Conservation (phyloP, 2,329 filamentous ascomycete genomes). For the Microcyclospora tardicrescens region DNA sequence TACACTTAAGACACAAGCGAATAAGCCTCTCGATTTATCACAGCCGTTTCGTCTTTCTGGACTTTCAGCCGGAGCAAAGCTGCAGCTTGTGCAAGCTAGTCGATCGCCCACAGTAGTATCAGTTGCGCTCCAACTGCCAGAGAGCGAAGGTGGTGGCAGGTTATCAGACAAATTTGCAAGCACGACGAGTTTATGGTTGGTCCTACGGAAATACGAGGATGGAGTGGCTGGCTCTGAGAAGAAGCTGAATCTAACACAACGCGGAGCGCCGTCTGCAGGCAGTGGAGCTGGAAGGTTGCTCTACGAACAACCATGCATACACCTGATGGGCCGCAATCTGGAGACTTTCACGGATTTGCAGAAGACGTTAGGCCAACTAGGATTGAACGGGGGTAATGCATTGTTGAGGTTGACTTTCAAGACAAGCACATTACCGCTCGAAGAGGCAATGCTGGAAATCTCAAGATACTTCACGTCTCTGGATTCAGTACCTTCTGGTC, state of each 20-base stretch:
- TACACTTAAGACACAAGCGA: slow-evolving; percentile 75
- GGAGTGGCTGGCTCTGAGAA: slow-evolving; percentile 41
- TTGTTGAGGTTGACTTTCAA: slow-evolving; percentile 67
- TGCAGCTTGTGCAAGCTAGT: slow-evolving; percentile 80
- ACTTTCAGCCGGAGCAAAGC: slow-evolving; percentile 71
- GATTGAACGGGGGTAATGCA: slow-evolving; percentile 72
- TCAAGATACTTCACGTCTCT: slow-evolving; percentile 53
- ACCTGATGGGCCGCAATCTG: slow-evolving; percentile 70
- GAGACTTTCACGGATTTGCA: slow-evolving; percentile 69
- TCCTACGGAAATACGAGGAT: slow-evolving; percentile 82
- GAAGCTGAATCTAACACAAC: slow-evolving; percentile 67
- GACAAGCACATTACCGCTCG: slow-evolving; percentile 62
- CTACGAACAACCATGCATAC: slow-evolving; percentile 76
- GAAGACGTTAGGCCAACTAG: slow-evolving; percentile 76
- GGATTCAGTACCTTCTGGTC: slow-evolving; percentile 16
- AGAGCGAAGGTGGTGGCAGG: slow-evolving; percentile 57
- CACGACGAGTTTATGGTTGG: slow-evolving; percentile 76
- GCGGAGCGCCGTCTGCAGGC: slow-evolving; percentile 55
- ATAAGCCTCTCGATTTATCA: slow-evolving; percentile 76
- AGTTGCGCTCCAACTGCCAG: slow-evolving; percentile 75
- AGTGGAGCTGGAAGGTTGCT: slow-evolving; percentile 59
- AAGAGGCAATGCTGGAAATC: slow-evolving; percentile 76
- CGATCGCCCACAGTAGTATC: slow-evolving; percentile 75
- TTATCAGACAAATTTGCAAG: slow-evolving; percentile 78
- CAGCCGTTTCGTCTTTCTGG: slow-evolving; percentile 72